Base-by-base conservation (phyloP, 305 asterid genomes). In the Fraxinus albicans region DNA sequence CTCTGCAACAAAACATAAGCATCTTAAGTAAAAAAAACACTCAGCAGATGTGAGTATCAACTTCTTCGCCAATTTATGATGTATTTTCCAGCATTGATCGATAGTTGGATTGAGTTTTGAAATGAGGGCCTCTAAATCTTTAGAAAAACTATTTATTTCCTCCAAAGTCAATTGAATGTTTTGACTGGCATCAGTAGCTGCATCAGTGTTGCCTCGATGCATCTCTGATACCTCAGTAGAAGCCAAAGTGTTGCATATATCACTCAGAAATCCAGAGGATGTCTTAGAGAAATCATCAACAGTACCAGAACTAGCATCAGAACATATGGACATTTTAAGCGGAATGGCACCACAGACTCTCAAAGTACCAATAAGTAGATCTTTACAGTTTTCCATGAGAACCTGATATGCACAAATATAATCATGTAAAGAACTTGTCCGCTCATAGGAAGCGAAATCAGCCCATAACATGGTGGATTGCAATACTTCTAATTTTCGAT, bases 341-440 rank as follows among this genome's bases (percentile, higher is more conserved):
- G 98, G 98, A 91, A 92, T 86, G 82, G 89, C 87, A 83, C 96
- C 99, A 88, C 90, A 86, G 67, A 73, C 85, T 88, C 88, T 90
- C 76, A 88, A 86, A 76, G 89, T 87, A 79, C 88, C 88, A 83
- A 91, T 80, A 67, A 96, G 85, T 55, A 90, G 81, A 83, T 73
- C 88, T 88, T 87, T 90, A 88, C 97, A 95, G 88, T 88, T 91
- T 85, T 86, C 94, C 89, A 95, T 76, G 83, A 96, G 94, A 85
- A 89, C 89, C 90, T 96, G 98, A 88, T 93, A 96, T 42, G 98
- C 96, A 89, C 89, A 91, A 84, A 96, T 91, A 86, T 92, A 92
- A 86, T 96, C 98, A 86, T 83, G 93, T 86, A 89, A 92, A 79
- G 85, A 79, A 77, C 87, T 86, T 83, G 92, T 91, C 76, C 87